Conservation (phyloP, 2,329 filamentous ascomycete genomes). For the Fusarium torulosum region DNA sequence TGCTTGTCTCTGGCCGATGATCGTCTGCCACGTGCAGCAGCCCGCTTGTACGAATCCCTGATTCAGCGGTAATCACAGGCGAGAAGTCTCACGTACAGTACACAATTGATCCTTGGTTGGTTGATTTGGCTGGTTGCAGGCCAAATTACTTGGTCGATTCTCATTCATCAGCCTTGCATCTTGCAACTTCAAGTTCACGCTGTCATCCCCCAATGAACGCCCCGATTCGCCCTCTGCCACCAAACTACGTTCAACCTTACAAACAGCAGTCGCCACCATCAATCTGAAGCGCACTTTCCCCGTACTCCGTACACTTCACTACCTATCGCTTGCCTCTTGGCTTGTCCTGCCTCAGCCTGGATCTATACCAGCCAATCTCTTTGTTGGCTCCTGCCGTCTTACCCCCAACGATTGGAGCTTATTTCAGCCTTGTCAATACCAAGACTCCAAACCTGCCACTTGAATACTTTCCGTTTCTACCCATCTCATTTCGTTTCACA, state of each 20-base stretch:
- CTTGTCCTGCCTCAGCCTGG: slow-evolving; percentile 8
- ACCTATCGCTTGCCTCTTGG: slow-evolving; percentile 9
- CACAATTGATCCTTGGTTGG: slow-evolving; percentile 8
- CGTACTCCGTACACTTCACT: slow-evolving; percentile 7
- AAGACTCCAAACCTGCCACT: slow-evolving; percentile 19
- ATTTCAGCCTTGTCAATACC: slow-evolving; percentile 44
- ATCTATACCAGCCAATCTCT: slow-evolving; percentile 16
- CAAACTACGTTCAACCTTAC: slow-evolving; percentile 15
- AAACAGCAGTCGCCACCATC: slow-evolving; percentile 33
- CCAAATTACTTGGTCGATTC: slow-evolving; percentile 20
- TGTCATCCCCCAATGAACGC: slow-evolving; percentile 32
- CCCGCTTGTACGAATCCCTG: slow-evolving; percentile 37
- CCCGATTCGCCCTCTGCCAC: slow-evolving; percentile 8
- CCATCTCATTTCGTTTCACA: slow-evolving; percentile 9
- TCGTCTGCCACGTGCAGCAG: slow-evolving; percentile 40
- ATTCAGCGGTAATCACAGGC: slow-evolving; percentile 28
- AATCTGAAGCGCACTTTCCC: slow-evolving; percentile 16
- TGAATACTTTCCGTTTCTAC: slow-evolving; percentile 9
- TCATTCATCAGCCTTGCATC: slow-evolving; percentile 41
- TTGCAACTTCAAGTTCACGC: slow-evolving; percentile 18
- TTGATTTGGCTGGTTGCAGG: slow-evolving; percentile 26
- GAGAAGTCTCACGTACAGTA: slow-evolving; percentile 34
- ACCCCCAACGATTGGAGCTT: slow-evolving; percentile 38
- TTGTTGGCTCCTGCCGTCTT: slow-evolving; percentile 23
- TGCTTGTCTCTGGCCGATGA: slow-evolving; percentile 29